Percentiles rank a stretch among this genome's conserved stretches.
Evolutionary conservation across 306 rosid species (phyloP).

Genomic region (Notholithocarpus densiflorus): DNA sequence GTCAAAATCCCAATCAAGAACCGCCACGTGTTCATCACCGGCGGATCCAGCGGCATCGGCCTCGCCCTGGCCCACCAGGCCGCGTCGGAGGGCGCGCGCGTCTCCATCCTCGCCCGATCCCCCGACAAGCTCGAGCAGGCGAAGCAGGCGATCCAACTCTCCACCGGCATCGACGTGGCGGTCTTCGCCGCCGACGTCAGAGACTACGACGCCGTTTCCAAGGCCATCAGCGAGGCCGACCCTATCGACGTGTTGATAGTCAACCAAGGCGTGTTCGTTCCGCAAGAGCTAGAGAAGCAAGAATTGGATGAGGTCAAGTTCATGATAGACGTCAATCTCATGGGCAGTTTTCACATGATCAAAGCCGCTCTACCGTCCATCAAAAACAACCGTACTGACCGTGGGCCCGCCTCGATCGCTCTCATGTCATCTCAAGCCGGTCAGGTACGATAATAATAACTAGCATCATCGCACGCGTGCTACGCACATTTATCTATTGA

Average conservation of each 20-base stretch:
- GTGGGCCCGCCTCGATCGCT: slow-evolving; percentile 69
- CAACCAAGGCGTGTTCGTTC: slow-evolving; percentile 73
- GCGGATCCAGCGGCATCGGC: slow-evolving; percentile 96
- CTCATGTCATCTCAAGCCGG: slow-evolving; percentile 92
- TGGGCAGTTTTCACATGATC: slow-evolving; percentile 71
- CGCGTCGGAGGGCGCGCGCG: slow-evolving; percentile 74
- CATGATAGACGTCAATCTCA: slow-evolving; percentile 76
- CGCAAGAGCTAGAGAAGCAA: slow-evolving; percentile 73
- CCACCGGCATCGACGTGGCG: slow-evolving; percentile 70
- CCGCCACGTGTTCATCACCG: slow-evolving; percentile 94
- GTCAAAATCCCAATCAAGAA: slow-evolving; percentile 61
- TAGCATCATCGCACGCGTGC: too few species aligned
- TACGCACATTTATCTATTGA: too few species aligned
- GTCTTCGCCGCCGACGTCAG: slow-evolving; percentile 72
- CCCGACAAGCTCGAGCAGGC: slow-evolving; percentile 67
- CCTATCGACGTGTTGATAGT: slow-evolving; percentile 68
- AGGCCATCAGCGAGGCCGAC: slow-evolving; percentile 65
- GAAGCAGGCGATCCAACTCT: slow-evolving; percentile 39
- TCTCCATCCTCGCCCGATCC: slow-evolving; percentile 84
- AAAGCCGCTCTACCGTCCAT: slow-evolving; percentile 79
- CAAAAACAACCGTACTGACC: slow-evolving; percentile 45
- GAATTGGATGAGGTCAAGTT: slow-evolving; percentile 69
- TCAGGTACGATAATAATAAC: slow-evolving; percentile 43
- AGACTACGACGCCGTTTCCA: slow-evolving; percentile 56
- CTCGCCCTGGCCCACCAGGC: slow-evolving; percentile 88